Base-by-base conservation (phyloP, 768 basidiomycete species). In the Aureoboletus auriporus region DNA sequence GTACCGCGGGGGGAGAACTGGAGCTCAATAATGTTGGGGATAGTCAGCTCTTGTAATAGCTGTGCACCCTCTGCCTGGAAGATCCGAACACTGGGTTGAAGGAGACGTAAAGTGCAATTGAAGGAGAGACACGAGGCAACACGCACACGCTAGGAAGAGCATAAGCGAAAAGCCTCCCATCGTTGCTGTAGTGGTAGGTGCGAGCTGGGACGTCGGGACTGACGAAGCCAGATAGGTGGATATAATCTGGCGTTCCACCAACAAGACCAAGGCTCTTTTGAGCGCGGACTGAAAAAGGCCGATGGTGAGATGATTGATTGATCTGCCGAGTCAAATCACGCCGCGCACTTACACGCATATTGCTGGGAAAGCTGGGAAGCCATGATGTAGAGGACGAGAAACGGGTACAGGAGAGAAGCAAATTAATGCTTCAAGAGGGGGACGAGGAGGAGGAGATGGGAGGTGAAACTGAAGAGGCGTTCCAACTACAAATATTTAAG, bases 1-100 rank as follows among this genome's bases (percentile, higher is more conserved):
- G 89, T 92, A 34, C 92, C 94, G 52, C 88, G 80, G 9, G 96
- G 94, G 6, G 95, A 98, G 70, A 99, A 96, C 59, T 78, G 79
- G 58, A 97, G 65, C 62, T 97, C 96, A 44, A 93, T 65, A 53
- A 88, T 78, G 59, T 85, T 88, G 59, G 85, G 76, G 43, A 89
- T 72, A 39, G 76, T 67, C 52, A 95, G 79, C 62, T 92, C 86
- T 56, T 80, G 80, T 51, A 93, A 74, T 49, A 92, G 75, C 64
- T 81, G 75, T 50, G 80, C 81, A 63, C 78, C 77, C 70, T 86
- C 79, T 57, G 87, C 83, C 68, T 89, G 78, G 69, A 79, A 80
- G 65, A 94, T 79, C 68, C 80, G 79, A 61, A 92, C 80, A 62
- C 87, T 93, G 35, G 8, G 51, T 36, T 9, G 5, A 1, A 38